A percentile compares a stretch with the other conserved stretches of the same genome.
Conservation (phyloP, 108 stramenopile genomes). For the Aurantiochytrium sp. region DNA sequence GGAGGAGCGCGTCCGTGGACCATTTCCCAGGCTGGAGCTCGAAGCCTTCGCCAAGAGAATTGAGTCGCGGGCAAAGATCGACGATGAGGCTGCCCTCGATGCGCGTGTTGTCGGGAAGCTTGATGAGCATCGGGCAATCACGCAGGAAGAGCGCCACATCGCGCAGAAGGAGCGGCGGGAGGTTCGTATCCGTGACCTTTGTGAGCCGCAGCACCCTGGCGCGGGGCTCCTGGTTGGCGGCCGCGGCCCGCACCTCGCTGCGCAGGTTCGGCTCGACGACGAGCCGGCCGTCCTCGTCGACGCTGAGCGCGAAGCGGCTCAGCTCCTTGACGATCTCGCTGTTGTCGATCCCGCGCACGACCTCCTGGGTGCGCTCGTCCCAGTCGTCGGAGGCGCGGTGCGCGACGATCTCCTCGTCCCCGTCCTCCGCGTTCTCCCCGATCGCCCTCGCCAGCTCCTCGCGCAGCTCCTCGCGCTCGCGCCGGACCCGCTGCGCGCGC, state of each 20-base stretch:
- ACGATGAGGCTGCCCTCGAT: neutral
- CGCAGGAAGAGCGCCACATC: neutral
- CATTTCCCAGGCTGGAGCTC: neutral
- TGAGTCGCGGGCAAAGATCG: neutral
- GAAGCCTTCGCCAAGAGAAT: neutral
- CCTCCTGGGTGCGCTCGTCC: neutral
- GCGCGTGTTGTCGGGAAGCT: neutral
- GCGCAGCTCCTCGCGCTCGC: neutral
- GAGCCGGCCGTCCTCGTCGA: neutral
- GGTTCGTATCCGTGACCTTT: neutral
- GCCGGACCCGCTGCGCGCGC: neutral
- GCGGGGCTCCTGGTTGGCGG: neutral
- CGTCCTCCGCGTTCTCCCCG: neutral
- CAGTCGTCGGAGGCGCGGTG: neutral
- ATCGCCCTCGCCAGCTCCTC: neutral
- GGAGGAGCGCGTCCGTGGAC: neutral
- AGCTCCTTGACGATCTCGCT: neutral
- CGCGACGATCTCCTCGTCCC: neutral
- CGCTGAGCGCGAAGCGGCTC: neutral
- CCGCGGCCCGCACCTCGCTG: neutral
- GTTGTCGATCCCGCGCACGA: neutral
- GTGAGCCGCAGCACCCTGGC: neutral
- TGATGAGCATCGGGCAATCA: neutral
- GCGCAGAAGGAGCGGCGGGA: neutral
- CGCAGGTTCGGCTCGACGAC: neutral